These are phyloP conservation scores for Termitomyces sp. DNA, from an alignment of 768 basidiomycete species.

Conservation along the genomic window DNA sequence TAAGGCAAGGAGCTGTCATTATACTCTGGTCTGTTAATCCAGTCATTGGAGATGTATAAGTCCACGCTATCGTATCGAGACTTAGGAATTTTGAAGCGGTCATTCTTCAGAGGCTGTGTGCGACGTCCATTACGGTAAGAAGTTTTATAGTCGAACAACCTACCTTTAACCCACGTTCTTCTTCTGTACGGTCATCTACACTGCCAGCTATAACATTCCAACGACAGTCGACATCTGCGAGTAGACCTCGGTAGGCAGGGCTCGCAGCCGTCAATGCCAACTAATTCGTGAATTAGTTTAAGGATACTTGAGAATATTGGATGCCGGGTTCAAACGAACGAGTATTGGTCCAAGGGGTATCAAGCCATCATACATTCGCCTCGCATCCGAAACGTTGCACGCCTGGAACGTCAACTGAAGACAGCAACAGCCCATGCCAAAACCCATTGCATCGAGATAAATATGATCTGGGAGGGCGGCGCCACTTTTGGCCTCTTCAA, in stretches of 20 bases:
- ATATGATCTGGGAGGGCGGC: constrained; percentile 89
- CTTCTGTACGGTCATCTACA: constrained; percentile 94
- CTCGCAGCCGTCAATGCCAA: constrained; percentile 92
- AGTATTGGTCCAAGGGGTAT: constrained; percentile 94
- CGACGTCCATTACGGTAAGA: not conserved
- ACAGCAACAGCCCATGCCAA: constrained; percentile 99
- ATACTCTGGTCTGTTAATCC: constrained; percentile 88
- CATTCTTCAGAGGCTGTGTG: constrained; percentile 67
- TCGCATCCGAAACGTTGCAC: constrained; percentile 88
- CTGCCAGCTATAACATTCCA: constrained; percentile 99
- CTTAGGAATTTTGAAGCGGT: constrained; percentile 82
- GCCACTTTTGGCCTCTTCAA: constrained; percentile 78
- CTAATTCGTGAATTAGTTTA: constrained; percentile 32
- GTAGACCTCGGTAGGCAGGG: constrained; percentile 90
- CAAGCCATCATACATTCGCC: constrained; percentile 92
- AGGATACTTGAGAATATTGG: constrained; percentile 3
- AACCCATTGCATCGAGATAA: constrained; percentile 99
- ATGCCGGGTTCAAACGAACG: constrained; percentile 38
- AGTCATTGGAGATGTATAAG: constrained; percentile 82
- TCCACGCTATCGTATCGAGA: constrained; percentile 97
- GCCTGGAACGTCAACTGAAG: constrained; percentile 97
- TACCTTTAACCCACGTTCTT: constrained; percentile 88
- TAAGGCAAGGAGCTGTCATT: constrained; percentile 84
- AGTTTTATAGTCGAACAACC: not conserved
- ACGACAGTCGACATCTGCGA: constrained; percentile 95